phyloP scores from a whole-genome alignment of 2,329 filamentous ascomycete genomes.

The Microdochium trichocladiopsis region DNA sequence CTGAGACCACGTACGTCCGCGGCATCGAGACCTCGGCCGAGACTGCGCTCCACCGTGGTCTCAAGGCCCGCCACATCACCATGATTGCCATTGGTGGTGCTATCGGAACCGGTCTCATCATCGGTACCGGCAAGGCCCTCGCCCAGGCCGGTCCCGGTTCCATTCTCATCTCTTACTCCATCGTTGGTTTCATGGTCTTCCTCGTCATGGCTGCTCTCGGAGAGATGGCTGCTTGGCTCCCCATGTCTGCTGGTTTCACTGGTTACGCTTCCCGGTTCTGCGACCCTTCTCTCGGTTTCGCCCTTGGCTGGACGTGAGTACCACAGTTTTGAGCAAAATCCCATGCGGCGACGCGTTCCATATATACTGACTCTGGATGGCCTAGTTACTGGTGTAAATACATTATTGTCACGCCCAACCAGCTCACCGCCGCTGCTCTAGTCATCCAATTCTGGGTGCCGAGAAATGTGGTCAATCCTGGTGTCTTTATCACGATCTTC shows the following conservation, averaged over 20 bases:
- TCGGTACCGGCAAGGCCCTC: conserved; percentile 54
- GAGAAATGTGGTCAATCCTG: conserved; percentile 61
- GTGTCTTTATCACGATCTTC: conserved; percentile 72
- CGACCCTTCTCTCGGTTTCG: conserved; percentile 74
- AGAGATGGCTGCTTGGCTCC: conserved; percentile 81
- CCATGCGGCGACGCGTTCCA: background rate
- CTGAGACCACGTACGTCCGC: conserved; percentile 26
- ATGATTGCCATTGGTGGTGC: conserved; percentile 68
- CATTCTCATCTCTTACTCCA: conserved; percentile 63
- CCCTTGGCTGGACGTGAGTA: conserved; percentile 63
- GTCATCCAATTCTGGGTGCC: conserved; percentile 74
- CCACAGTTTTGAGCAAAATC: no score
- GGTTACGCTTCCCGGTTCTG: conserved; percentile 75
- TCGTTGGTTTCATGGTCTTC: conserved; percentile 68
- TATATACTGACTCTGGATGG: background rate
- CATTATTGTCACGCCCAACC: conserved; percentile 79
- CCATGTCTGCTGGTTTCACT: conserved; percentile 71
- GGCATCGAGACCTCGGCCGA: conserved; percentile 42
- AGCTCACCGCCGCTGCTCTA: conserved; percentile 72
- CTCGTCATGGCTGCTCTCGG: conserved; percentile 76
- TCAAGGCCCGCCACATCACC: conserved; percentile 47
- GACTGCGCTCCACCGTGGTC: conserved; percentile 42
- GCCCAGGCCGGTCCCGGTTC: conserved; percentile 53
- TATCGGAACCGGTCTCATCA: conserved; percentile 67
- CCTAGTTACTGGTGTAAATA: conserved; percentile 64